Evolutionary conservation across 495 filamentous ascomycete species (phyloP), one percentile per base, ranked within the genome.

Genomic region (Penicillium taxi): DNA sequence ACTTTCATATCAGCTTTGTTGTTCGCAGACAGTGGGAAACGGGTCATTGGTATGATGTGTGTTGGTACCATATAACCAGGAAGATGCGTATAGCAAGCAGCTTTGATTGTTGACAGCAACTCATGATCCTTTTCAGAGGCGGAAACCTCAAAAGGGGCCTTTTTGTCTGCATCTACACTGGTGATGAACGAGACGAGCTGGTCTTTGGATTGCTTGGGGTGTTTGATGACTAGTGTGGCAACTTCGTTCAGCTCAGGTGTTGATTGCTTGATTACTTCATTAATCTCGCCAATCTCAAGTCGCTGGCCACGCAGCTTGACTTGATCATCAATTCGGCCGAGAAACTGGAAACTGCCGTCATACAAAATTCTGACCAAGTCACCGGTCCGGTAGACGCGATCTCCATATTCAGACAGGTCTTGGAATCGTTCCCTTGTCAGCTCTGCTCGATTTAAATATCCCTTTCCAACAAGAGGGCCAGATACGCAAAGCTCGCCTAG

Each of bases 401-500:
- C 54, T 11, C 52, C 55, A 17, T 27, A 41, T 22, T 52, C 48
- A 26, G 61, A 64, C 3, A 59, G 47, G 5, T 46, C 48, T 14
- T 62, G 51, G 37, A 70, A 72, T 11, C 66, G 60, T 27, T 53
- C 53, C 22, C 44, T 42, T 6, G 59, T 63, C 14, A 66, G 62
- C 20, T 86, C 76, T 2, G 76, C 70, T 3, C 86, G 72, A 26
- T 89, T 89, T 25, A 91, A 67, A 47, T 96, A 96, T 0, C 88
- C 89, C 46, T 81, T 86, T 5, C 82, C 89, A 21, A 96, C 86
- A 4, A 96, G 67, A 39, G 79, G 82, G 0, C 89, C 89, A 4
- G 82, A 83, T 20, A 94, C 78, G 48, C 86, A 94, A 4, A 96
- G 74, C 52, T 96, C 89, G 14, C 89, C 89, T 21, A 90, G 68